Evolutionary conservation across 768 basidiomycete genomes (phyloP).

Genomic region (Phaeotremella skinneri): DNA sequence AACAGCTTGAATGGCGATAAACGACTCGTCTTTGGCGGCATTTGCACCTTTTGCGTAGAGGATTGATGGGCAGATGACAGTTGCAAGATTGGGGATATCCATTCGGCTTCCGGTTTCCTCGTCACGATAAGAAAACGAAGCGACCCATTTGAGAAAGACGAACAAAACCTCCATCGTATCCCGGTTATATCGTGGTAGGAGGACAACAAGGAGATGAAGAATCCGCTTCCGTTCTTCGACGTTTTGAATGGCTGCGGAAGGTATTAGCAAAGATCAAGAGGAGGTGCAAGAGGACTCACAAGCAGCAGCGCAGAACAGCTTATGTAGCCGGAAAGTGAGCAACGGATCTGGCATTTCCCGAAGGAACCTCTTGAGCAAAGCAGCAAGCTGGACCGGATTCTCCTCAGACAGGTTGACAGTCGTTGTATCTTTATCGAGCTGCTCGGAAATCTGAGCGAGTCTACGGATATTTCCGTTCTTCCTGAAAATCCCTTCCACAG

Average conservation of each 20-base stretch:
- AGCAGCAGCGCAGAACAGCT: constrained; percentile 81
- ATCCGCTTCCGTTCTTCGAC: constrained; percentile 76
- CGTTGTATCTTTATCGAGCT: constrained; percentile 88
- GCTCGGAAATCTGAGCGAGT: constrained; percentile 83
- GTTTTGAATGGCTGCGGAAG: constrained; percentile 65
- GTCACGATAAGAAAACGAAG: constrained; percentile 96
- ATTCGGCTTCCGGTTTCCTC: constrained; percentile 97
- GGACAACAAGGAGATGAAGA: constrained; percentile 77
- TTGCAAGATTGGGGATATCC: constrained; percentile 93
- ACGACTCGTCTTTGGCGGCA: constrained; percentile 87
- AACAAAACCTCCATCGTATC: constrained; percentile 98
- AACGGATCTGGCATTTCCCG: constrained; percentile 94
- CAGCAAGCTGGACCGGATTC: constrained; percentile 95
- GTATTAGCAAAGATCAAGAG: not conserved
- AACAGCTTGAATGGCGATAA: constrained; percentile 79
- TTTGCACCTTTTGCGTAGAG: constrained; percentile 80
- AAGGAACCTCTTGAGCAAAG: constrained; percentile 93
- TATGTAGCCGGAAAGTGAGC: constrained; percentile 89
- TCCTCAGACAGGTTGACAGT: constrained; percentile 90
- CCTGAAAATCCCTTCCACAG: constrained; percentile 96
- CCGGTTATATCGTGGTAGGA: constrained; percentile 88
- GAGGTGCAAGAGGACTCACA: too few species aligned
- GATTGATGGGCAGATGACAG: constrained; percentile 97
- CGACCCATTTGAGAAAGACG: constrained; percentile 99
- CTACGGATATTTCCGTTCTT: constrained; percentile 97